Conservation (phyloP, 2,329 filamentous ascomycete genomes). For the Teratosphaeria epicoccoides region DNA sequence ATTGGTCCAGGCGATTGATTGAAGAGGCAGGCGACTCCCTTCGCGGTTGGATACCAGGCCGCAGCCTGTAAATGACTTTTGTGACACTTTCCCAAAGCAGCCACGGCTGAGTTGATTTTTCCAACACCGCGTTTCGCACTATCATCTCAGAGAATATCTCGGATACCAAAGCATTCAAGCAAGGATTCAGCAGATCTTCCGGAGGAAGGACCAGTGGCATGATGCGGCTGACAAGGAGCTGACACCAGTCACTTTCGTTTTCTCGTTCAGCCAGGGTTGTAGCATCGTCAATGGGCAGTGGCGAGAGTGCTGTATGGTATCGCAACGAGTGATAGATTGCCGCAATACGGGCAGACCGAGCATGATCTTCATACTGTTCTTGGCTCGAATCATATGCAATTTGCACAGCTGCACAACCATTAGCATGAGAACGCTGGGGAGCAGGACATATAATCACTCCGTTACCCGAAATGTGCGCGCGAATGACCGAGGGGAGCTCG, state of each 20-base stretch:
- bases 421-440: slow-evolving; percentile 9
- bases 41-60: slow-evolving; percentile 22
- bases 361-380: neutral
- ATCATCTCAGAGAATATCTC: slow-evolving; percentile 88
- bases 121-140: slow-evolving; percentile 68
- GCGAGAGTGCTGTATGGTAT: slow-evolving; percentile 70
- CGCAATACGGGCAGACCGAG: slow-evolving; percentile 7
- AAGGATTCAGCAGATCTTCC: slow-evolving; percentile 82
- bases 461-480: slow-evolving; percentile 68
- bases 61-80: slow-evolving; percentile 48
- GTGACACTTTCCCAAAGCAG: slow-evolving; percentile 75
- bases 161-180: slow-evolving; percentile 68
- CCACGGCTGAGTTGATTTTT: slow-evolving; percentile 77
- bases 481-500: slow-evolving; percentile 72
- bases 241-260: slow-evolving; percentile 75
- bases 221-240: slow-evolving; percentile 73
- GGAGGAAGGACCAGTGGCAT: slow-evolving; percentile 79
- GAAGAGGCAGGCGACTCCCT: slow-evolving; percentile 15
- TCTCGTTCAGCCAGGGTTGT: slow-evolving; percentile 49
- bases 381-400: slow-evolving; percentile 5
- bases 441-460: neutral
- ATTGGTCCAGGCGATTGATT: slow-evolving; percentile 43
- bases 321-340: slow-evolving; percentile 68
- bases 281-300: slow-evolving; percentile 48
- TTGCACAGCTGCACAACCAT: slow-evolving; percentile 12